Base-by-base conservation (phyloP, 768 basidiomycete species). In the Tylopilus intermedius region DNA sequence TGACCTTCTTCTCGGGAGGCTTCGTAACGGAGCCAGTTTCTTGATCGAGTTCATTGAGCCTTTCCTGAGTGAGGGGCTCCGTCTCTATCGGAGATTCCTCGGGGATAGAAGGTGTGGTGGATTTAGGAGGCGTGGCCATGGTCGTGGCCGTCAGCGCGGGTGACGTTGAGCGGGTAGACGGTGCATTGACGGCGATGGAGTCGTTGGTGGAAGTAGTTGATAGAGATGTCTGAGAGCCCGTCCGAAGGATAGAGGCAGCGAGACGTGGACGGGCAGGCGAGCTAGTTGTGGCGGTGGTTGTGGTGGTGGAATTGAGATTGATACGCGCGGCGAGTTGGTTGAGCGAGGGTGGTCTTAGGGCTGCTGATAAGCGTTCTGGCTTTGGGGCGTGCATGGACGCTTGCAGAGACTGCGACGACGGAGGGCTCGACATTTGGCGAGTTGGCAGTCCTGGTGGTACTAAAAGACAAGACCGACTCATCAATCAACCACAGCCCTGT, bases 321-420 rank as follows among this genome's bases (percentile, higher is more conserved):
- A 90, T 87, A 45, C 87, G 82, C 5, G 88, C 88, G 2, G 86
- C 89, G 50, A 91, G 82, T 68, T 90, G 86, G 71, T 88, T 86
- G 13, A 91, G 77, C 7, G 89, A 89, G 0, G 88, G 88, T 15
- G 83, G 73, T 22, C 87, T 80, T 26, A 62, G 37, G 26, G 60
- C 59, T 6, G 70, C 21, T 6, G 70, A 7, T 30, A 6, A 50
- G 15, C 72, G 66, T 45, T 76, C 75, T 21, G 73, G 64, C 57
- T 73, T 75, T 43, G 72, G 65, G 2, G 62, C 69, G 46, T 72
- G 67, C 54, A 70, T 55, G 14, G 69, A 63, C 10, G 69, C 54
- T 11, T 70, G 62, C 37, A 70, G 18, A 24, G 65, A 67, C 15
- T 63, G 65, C 18, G 62, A 57, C 53, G 54, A 54, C 43, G 72